phyloP scores from a whole-genome alignment of 2,329 filamentous ascomycete species.

The Chaetomiaceae sp. region DNA sequence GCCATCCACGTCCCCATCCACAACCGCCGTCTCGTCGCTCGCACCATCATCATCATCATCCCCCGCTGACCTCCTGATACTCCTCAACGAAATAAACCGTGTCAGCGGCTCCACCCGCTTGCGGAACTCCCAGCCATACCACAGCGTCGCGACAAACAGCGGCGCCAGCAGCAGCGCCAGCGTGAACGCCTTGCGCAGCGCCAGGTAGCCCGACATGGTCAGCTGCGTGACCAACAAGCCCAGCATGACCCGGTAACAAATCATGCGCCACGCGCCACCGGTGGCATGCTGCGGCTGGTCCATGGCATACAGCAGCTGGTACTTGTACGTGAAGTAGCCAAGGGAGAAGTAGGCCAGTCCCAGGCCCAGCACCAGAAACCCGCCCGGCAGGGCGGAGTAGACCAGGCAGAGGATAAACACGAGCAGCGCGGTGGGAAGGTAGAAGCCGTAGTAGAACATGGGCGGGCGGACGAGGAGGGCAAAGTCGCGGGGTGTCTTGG shows the following conservation, averaged over 20 bases:
- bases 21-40: slow-evolving; percentile 36
- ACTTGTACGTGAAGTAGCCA: slow-evolving; percentile 89
- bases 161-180: slow-evolving; percentile 69
- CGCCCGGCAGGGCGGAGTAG: slow-evolving; percentile 78
- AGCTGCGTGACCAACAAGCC: slow-evolving; percentile 85
- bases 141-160: slow-evolving; percentile 71
- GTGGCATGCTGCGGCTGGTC: slow-evolving; percentile 93
- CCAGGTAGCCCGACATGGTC: slow-evolving; percentile 82
- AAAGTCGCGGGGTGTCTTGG: slow-evolving; percentile 85
- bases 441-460: slow-evolving; percentile 92
- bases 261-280: slow-evolving; percentile 91
- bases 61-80: slow-evolving; percentile 56
- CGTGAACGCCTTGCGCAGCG: slow-evolving; percentile 65
- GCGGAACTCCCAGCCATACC: slow-evolving; percentile 81
- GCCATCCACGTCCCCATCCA: slow-evolving; percentile 33
- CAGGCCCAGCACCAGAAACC: slow-evolving; percentile 74
- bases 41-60: slow-evolving; percentile 29
- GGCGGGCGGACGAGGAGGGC: slow-evolving; percentile 76
- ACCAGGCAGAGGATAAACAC: slow-evolving; percentile 94
- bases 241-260: slow-evolving; percentile 83
- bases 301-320: slow-evolving; percentile 97
- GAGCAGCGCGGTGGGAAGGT: slow-evolving; percentile 83
- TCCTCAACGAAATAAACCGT: slow-evolving; percentile 84
- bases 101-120: slow-evolving; percentile 82
- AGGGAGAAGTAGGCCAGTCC: slow-evolving; percentile 78